phyloP scores from a whole-genome alignment of 148 eudicot species.

The Rhododendron mucronatum region DNA sequence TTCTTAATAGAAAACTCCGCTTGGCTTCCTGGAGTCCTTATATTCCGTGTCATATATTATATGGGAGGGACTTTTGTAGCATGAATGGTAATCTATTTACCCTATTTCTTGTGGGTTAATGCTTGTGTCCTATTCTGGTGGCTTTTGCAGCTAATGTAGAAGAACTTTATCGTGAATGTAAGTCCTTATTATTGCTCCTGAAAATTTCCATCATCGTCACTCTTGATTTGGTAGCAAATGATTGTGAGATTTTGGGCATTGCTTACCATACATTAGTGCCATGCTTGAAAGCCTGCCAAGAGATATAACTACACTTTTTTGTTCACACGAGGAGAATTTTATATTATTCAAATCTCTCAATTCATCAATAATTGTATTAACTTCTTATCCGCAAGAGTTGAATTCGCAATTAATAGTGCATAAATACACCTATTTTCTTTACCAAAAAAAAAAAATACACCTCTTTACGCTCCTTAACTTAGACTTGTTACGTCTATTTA shows the following conservation, averaged over 20 bases:
- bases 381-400: too few species aligned
- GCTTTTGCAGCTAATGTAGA: constrained; percentile 68
- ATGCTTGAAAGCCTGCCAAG: background rate
- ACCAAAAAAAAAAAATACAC: too few species aligned
- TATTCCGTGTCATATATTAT: background rate
- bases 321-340: too few species aligned
- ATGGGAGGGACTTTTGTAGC: background rate
- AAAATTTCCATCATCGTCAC: background rate
- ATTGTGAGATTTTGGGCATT: background rate
- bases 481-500: too few species aligned
- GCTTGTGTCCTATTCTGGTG: background rate
- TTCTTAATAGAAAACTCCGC: constrained; percentile 23
- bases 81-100: background rate
- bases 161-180: constrained; percentile 59
- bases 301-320: background rate
- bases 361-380: too few species aligned
- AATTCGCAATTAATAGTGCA: too few species aligned
- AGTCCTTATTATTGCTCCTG: constrained; percentile 2
- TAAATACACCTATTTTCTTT: too few species aligned
- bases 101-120: background rate
- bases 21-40: background rate
- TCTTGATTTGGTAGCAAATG: background rate
- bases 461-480: too few species aligned
- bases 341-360: too few species aligned
- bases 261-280: background rate